These are phyloP conservation scores for Atractiella rhizophila DNA, from an alignment of 768 basidiomycete genomes.

Conservation along the genomic window DNA sequence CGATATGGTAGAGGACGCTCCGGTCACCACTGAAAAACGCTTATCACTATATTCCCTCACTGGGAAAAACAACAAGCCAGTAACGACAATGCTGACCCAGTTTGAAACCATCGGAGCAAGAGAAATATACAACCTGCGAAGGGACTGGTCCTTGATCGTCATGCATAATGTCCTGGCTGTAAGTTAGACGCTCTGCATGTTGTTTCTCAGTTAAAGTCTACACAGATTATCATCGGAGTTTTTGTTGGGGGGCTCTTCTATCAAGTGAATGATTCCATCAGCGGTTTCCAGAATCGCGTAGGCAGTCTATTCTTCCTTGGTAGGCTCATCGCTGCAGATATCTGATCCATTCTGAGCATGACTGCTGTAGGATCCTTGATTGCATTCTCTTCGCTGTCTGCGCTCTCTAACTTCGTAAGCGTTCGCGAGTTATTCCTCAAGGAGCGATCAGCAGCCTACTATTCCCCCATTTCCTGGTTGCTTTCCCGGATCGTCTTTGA, in stretches of 20 bases:
- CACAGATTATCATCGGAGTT: slow-evolving; percentile 50
- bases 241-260: slow-evolving; percentile 79
- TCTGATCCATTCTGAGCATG: too few species aligned
- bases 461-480: slow-evolving; percentile 77
- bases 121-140: slow-evolving; percentile 57
- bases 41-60: too few species aligned
- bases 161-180: slow-evolving; percentile 48
- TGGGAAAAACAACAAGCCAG: slow-evolving; percentile 25
- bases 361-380: slow-evolving; percentile 29
- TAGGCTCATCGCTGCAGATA: background rate
- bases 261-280: slow-evolving; percentile 50
- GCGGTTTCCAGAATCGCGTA: slow-evolving; percentile 89
- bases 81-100: slow-evolving; percentile 69
- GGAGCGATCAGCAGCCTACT: slow-evolving; percentile 61
- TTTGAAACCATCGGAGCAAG: slow-evolving; percentile 52
- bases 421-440: slow-evolving; percentile 65
- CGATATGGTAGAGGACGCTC: too few species aligned
- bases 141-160: slow-evolving; percentile 25
- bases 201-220: too few species aligned
- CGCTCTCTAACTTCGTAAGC: slow-evolving; percentile 65
- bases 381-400: slow-evolving; percentile 72
- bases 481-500: slow-evolving; percentile 71
- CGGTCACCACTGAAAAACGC: too few species aligned
- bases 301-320: background rate
- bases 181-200: too few species aligned